Evolutionary conservation across 2,329 filamentous ascomycete species (phyloP).

Genomic region (Talaromyces sp.): DNA sequence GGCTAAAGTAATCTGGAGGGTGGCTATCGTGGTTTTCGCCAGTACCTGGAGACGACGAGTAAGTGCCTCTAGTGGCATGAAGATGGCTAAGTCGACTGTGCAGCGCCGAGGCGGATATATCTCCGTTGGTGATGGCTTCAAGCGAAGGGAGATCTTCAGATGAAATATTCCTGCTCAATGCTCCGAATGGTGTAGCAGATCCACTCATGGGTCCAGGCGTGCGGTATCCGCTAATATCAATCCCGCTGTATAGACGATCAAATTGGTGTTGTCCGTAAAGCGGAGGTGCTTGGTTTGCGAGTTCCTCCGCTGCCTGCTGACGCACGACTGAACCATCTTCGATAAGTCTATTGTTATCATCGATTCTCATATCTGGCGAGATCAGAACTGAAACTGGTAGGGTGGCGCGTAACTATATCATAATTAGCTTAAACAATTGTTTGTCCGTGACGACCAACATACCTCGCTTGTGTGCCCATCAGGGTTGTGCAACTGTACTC

Average conservation of each 20-base stretch:
- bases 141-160: conserved; percentile 69
- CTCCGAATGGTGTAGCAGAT: conserved; percentile 72
- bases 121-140: conserved; percentile 45
- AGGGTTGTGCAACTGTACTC: conserved; percentile 85
- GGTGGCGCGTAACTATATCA: conserved; percentile 69
- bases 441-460: conserved; percentile 24
- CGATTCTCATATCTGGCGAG: conserved; percentile 84
- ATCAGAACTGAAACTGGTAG: conserved; percentile 92
- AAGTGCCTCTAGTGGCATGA: conserved; percentile 30
- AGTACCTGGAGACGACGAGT: conserved; percentile 21
- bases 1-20: conserved; percentile 29
- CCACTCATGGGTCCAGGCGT: conserved; percentile 63
- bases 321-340: conserved; percentile 52
- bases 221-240: conserved; percentile 76
- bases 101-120: conserved; percentile 60
- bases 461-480: conserved; percentile 92
- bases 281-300: conserved; percentile 71
- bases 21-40: conserved; percentile 22
- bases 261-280: conserved; percentile 86
- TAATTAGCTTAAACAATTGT: neutral
- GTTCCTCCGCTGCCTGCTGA: conserved; percentile 48
- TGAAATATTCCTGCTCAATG: conserved; percentile 67
- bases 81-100: conserved; percentile 63
- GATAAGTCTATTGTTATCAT: conserved; percentile 77
- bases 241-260: conserved; percentile 83